Conservation (phyloP, 139 green algal genomes). For the Coelastrella sp. region DNA sequence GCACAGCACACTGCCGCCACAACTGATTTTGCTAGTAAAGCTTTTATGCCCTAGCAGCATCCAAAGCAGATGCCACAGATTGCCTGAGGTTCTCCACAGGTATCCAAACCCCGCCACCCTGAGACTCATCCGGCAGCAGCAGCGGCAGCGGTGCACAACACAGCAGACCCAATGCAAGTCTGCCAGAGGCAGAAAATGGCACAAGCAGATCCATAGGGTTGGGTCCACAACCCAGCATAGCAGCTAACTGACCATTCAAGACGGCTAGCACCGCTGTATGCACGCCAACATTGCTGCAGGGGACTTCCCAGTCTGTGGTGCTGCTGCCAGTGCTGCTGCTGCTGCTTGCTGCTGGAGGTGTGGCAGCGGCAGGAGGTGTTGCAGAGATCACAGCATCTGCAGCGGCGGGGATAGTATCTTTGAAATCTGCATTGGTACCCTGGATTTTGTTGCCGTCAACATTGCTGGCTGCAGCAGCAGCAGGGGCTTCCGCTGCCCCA, state of each 20-base stretch:
- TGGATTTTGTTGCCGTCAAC: background rate
- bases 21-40: too few species aligned
- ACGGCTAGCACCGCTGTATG: slow-evolving; percentile 20
- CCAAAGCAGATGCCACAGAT: background rate
- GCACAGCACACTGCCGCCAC: too few species aligned
- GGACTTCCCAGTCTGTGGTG: background rate
- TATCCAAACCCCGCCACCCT: slow-evolving; percentile 12
- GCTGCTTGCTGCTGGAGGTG: background rate
- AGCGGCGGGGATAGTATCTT: background rate
- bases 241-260: slow-evolving; percentile 1
- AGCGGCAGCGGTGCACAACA: slow-evolving; percentile 27
- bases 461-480: background rate
- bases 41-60: slow-evolving; percentile 8
- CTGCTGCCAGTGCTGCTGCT: background rate
- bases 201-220: slow-evolving; percentile 24
- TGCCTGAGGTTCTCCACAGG: background rate
- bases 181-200: background rate
- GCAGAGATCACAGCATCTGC: background rate
- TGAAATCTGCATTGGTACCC: background rate
- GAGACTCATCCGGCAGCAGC: slow-evolving; percentile 13
- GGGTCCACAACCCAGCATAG: slow-evolving; percentile 10
- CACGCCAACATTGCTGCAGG: background rate
- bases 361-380: background rate
- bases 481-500: background rate
- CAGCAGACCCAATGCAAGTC: slow-evolving; percentile 34